Base-by-base conservation (phyloP, 1,284 basidiomycete species). In the Leccinum pachyderme region DNA sequence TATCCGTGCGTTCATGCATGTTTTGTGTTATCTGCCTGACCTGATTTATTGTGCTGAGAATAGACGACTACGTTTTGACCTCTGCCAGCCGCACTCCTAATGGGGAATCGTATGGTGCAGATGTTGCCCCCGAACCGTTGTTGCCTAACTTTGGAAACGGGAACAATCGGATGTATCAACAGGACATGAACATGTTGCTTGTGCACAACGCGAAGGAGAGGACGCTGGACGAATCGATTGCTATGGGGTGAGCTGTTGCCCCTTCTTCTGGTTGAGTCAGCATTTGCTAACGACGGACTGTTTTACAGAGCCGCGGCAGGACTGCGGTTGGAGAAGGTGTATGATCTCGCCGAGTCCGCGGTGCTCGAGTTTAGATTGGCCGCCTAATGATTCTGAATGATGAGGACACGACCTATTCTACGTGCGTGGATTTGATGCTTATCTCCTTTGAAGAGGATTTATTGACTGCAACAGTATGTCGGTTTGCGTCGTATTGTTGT, bases 321-420 rank as follows among this genome's bases (percentile, higher is more conserved):
- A n/a, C 27, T 71, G 43, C 56, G 49, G 33, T 46, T 71, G 47
- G 64, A 61, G 51, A 66, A 52, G 48, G 58, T 63, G 33, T 66
- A 68, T 37, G 66, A 68, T 52, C 61, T 68, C 49, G 67, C 58
- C 24, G 59, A 68, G 32, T 51, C 65, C 37, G 37, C 58, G 9
- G 63, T 71, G 4, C 49, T 68, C 33, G 68, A 65, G 39, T 69
- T 69, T 46, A 69, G 50, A 54, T 24, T 61, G 54, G 59, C 35
- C n/a, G 37, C 37, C 5, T 39, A 18, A 18, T 18, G 18, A 18
- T 18, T 18, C 18, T 18, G 18, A 18, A 18, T 18, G 9, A 39
- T 39, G 9, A 73, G 73, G 35, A 39, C 8, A 39, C 37, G 74
- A 81, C 50, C 67, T 76, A 11, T 81, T 80, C 60, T 78, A 78